phyloP scores from a whole-genome alignment of 306 rosid genomes.

The Cucurbita pepo region DNA sequence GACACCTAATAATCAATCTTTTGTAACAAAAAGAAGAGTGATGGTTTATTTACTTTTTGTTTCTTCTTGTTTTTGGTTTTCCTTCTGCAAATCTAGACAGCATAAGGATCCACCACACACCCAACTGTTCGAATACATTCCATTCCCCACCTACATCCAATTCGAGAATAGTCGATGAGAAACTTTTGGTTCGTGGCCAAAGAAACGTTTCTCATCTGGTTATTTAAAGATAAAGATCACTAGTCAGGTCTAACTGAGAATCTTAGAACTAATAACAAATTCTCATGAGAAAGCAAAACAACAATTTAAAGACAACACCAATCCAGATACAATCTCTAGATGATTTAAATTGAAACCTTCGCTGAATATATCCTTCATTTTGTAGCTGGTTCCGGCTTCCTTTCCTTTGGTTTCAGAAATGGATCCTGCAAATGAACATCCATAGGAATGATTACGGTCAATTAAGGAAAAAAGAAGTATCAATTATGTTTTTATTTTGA shows the following conservation, averaged over 20 bases:
- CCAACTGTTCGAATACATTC: background rate
- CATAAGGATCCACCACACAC: background rate
- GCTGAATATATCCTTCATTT: slow-evolving; percentile 9
- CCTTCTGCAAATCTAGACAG: background rate
- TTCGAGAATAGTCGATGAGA: background rate
- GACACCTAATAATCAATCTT: background rate
- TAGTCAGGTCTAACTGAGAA: background rate
- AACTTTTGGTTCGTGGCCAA: background rate
- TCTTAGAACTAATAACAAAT: background rate
- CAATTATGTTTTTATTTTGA: background rate
- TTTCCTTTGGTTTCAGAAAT: slow-evolving; percentile 23
- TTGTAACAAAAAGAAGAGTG: background rate
- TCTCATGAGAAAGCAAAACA: slow-evolving; percentile 1
- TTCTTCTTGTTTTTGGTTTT: background rate
- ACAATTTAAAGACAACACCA: background rate
- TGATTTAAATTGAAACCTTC: slow-evolving; percentile 5
- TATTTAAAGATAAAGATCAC: background rate
- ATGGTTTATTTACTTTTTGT: background rate
- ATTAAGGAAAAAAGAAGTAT: background rate
- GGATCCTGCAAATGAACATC: slow-evolving; percentile 38
- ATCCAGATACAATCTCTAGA: background rate
- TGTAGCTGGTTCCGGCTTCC: slow-evolving; percentile 13
- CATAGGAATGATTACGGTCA: background rate
- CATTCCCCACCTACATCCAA: background rate
- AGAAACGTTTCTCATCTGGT: background rate